These are phyloP conservation scores for Coleophoma cylindrospora DNA, from an alignment of 2,329 filamentous ascomycete genomes.

Conservation along the genomic window DNA sequence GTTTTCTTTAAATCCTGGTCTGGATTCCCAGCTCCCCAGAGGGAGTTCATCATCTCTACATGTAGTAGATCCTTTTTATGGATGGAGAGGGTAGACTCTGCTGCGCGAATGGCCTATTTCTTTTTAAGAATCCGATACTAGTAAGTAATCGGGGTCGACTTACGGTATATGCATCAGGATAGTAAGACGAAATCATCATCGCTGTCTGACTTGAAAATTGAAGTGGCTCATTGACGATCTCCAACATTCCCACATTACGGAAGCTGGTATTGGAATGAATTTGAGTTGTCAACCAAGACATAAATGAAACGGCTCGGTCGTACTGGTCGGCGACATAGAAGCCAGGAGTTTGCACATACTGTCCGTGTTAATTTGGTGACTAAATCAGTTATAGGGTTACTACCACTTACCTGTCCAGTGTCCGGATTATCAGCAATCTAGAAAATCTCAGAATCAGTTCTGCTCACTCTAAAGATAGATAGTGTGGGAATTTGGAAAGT, in stretches of 20 bases:
- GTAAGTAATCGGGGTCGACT: slow-evolving; percentile 5
- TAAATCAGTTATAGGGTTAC: neutral
- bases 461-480: too few relatives aligned
- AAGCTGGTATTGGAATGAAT: slow-evolving; percentile 41
- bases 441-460: too few relatives aligned
- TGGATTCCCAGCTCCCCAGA: slow-evolving; percentile 53
- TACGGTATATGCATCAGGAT: slow-evolving; percentile 38
- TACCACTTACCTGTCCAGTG: slow-evolving; percentile 28
- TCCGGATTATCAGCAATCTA: slow-evolving; percentile 28
- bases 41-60: slow-evolving; percentile 46
- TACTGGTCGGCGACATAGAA: slow-evolving; percentile 56
- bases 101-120: slow-evolving; percentile 38
- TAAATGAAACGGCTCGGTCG: slow-evolving; percentile 46
- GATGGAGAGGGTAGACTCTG: slow-evolving; percentile 40
- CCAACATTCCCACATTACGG: slow-evolving; percentile 52
- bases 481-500: too few relatives aligned
- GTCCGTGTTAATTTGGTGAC: neutral
- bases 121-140: neutral
- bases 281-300: slow-evolving; percentile 48
- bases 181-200: slow-evolving; percentile 37
- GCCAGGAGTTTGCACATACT: slow-evolving; percentile 34
- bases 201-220: slow-evolving; percentile 29
- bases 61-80: slow-evolving; percentile 40
- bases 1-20: slow-evolving; percentile 36
- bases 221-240: slow-evolving; percentile 53